These are phyloP conservation scores for Rhizopogon parksii DNA, from an alignment of 1,284 basidiomycete genomes.

Conservation along the genomic window DNA sequence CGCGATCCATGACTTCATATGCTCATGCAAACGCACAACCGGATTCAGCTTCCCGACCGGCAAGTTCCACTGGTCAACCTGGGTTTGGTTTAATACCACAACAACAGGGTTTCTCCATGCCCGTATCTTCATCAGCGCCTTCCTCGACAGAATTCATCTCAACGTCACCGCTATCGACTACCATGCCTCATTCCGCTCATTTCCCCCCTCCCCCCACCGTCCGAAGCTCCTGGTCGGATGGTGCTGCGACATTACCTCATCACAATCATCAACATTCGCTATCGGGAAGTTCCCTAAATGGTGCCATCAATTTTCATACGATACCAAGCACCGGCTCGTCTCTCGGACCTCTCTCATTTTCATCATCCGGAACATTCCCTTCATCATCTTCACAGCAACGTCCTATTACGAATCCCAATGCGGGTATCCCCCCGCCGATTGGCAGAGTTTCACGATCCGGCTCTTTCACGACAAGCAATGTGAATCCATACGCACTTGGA, in stretches of 20 bases:
- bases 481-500: constrained; percentile 41
- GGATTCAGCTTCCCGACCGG: constrained; percentile 36
- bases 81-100: constrained; percentile 22
- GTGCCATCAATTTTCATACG: constrained; percentile 27
- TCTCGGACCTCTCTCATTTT: constrained; percentile 27
- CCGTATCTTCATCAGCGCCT: constrained; percentile 13
- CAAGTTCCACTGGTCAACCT: constrained; percentile 33
- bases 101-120: constrained; percentile 16
- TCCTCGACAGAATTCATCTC: constrained; percentile 22
- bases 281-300: constrained; percentile 29
- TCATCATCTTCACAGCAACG: constrained; percentile 21
- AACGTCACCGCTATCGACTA: constrained; percentile 16
- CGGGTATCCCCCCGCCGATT: constrained; percentile 34
- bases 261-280: constrained; percentile 31
- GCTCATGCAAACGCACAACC: constrained; percentile 25
- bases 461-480: constrained; percentile 44
- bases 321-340: constrained; percentile 28
- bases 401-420: constrained; percentile 14
- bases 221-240: constrained; percentile 26
- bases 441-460: constrained; percentile 59
- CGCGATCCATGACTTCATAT: constrained; percentile 16
- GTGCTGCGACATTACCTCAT: constrained; percentile 18
- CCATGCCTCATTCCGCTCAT: constrained; percentile 16
- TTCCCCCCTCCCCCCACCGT: constrained; percentile 20
- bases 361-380: constrained; percentile 27